Percentiles rank a stretch among this genome's conserved stretches.
phyloP scores from a whole-genome alignment of 108 stramenopile genomes.

The Conticribra weissflogii region DNA sequence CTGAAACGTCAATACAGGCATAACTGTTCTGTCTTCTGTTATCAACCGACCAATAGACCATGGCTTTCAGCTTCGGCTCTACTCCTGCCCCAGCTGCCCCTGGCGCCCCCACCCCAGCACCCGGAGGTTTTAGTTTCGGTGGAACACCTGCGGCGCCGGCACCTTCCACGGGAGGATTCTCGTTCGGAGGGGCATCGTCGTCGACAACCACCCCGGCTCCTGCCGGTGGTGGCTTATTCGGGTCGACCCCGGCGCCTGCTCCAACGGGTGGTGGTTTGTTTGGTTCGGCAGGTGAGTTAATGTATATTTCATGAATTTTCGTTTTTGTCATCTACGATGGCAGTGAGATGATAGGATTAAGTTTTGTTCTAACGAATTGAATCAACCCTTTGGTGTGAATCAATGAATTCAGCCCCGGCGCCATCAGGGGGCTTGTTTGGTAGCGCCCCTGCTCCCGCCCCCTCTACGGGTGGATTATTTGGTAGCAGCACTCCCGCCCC shows the following conservation, averaged over 20 bases:
- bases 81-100: slow-evolving; percentile 18
- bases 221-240: slow-evolving; percentile 36
- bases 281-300: slow-evolving; percentile 18
- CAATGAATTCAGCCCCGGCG: slow-evolving; percentile 27
- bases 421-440: slow-evolving; percentile 39
- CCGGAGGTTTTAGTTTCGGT: slow-evolving; percentile 15
- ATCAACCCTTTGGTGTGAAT: not conserved
- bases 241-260: slow-evolving; percentile 27
- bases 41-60: too few relatives aligned
- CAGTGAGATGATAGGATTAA: not conserved
- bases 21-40: too few relatives aligned
- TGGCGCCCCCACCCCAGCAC: slow-evolving; percentile 15
- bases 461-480: not conserved
- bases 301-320: not conserved
- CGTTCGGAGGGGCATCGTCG: not conserved
- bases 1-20: too few relatives aligned
- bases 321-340: not conserved
- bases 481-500: slow-evolving; percentile 6
- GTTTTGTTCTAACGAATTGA: not conserved
- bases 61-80: slow-evolving; percentile 18
- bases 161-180: not conserved
- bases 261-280: slow-evolving; percentile 24
- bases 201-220: slow-evolving; percentile 8
- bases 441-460: slow-evolving; percentile 27
- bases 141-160: slow-evolving; percentile 53